Evolutionary conservation across 1,284 basidiomycete species (phyloP).

Genomic region (Polyporus tsugae): DNA sequence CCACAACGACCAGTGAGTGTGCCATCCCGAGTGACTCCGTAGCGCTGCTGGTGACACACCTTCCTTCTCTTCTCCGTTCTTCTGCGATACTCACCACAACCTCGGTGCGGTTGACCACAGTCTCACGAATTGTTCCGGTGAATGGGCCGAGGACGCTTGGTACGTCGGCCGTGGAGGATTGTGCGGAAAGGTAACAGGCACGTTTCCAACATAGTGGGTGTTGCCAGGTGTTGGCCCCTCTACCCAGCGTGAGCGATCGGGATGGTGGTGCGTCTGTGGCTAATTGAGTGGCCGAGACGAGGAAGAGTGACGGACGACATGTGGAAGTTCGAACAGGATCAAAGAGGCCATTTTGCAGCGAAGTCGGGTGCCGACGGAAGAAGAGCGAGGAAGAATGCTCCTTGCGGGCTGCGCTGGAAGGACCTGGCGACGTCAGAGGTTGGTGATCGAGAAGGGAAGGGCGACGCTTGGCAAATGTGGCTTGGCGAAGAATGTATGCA

Average conservation of each 20-base stretch:
- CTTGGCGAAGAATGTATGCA: background rate
- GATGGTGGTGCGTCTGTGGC: background rate
- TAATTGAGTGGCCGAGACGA: conserved; percentile 1
- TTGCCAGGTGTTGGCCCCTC: background rate
- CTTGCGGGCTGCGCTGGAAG: background rate
- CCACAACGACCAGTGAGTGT: background rate
- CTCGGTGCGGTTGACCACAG: conserved; percentile 9
- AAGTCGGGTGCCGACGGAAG: conserved; percentile 6
- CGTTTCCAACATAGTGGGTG: conserved; percentile 17
- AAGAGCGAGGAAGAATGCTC: background rate
- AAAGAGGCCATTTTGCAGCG: background rate
- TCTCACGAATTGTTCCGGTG: conserved; percentile 19
- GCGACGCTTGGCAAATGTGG: conserved; percentile 3
- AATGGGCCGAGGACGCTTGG: conserved; percentile 9
- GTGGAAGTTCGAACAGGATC: background rate
- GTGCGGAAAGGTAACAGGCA: conserved; percentile 18
- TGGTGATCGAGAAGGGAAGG: background rate
- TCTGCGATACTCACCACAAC: conserved; percentile 7
- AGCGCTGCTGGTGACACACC: background rate
- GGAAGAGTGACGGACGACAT: background rate
- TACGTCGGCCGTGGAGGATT: background rate
- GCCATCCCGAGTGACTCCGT: conserved; percentile 1
- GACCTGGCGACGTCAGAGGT: background rate
- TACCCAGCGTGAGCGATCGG: background rate
- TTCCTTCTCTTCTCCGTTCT: background rate